A percentile compares a stretch with the other conserved stretches of the same genome.
Evolutionary conservation across 1,139 yeast genomes (phyloP).

Genomic region (Zygosaccharomyces sapae): DNA sequence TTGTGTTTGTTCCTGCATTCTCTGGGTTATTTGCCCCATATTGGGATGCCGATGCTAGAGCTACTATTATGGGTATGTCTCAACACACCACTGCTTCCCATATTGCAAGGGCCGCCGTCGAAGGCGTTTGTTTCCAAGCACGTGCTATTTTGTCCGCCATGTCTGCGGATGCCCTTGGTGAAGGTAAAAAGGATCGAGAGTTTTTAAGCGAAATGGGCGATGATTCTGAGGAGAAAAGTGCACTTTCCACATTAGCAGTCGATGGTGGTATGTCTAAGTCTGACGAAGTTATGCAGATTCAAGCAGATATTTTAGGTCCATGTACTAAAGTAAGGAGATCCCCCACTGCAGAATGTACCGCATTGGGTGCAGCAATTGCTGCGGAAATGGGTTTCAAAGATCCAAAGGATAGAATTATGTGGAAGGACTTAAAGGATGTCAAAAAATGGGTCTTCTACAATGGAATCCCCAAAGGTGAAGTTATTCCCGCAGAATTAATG

Average conservation of each 20-base stretch:
- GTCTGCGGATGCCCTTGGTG: constrained; percentile 70
- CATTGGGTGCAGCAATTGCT: constrained; percentile 94
- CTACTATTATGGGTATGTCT: constrained; percentile 88
- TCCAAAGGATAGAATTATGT: constrained; percentile 54
- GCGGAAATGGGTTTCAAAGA: constrained; percentile 73
- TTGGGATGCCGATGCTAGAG: constrained; percentile 93
- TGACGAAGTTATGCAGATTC: constrained; percentile 89
- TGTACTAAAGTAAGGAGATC: constrained; percentile 83
- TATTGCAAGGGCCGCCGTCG: constrained; percentile 89
- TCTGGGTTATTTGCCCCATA: constrained; percentile 94
- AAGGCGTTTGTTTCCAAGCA: constrained; percentile 93
- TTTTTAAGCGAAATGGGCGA: constrained; percentile 40
- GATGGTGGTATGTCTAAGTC: constrained; percentile 97
- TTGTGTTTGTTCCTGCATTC: constrained; percentile 91
- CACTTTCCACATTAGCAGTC: constrained; percentile 62
- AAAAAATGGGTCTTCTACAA: constrained; percentile 34
- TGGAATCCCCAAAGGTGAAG: constrained; percentile 34
- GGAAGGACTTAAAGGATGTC: constrained; percentile 73
- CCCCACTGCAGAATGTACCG: constrained; percentile 83
- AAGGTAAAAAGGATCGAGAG: constrained; percentile 36
- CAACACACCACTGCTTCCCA: constrained; percentile 84
- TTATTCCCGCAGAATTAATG: constrained; percentile 15
- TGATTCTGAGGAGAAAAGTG: constrained; percentile 40
- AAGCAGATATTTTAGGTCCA: constrained; percentile 83
- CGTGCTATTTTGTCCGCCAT: constrained; percentile 86